Evolutionary conservation across 345 rosid genomes (phyloP).

Genomic region (Syzygium oleosum): DNA sequence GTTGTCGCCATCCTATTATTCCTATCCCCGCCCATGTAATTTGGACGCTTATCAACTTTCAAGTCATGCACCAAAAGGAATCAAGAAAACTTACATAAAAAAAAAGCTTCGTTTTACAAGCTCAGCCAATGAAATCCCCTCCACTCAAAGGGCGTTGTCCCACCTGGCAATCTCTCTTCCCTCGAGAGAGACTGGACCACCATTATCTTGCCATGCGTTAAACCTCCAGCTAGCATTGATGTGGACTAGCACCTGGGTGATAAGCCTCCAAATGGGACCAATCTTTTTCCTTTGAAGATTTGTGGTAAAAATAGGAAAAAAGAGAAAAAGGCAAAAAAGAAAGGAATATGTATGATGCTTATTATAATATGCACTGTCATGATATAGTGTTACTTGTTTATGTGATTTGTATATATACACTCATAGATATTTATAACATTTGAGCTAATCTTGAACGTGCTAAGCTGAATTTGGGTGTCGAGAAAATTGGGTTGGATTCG

Average conservation of each 20-base stretch:
- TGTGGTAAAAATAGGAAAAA: neutral
- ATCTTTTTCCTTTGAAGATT: neutral
- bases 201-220: neutral
- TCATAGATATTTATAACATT: neutral
- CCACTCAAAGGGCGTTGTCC: neutral
- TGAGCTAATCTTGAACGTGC: neutral
- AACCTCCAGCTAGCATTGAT: neutral
- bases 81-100: neutral
- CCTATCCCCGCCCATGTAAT: neutral
- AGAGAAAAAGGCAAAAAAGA: too few relatives aligned
- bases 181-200: neutral
- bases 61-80: neutral
- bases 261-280: neutral
- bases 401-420: neutral
- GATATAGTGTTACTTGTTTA: neutral
- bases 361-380: neutral
- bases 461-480: neutral
- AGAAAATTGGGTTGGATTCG: neutral
- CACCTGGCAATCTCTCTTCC: neutral
- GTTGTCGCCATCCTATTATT: neutral
- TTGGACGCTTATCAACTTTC: neutral
- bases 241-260: neutral
- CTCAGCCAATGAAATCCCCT: neutral
- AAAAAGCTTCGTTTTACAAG: neutral
- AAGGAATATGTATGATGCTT: neutral